Evolutionary conservation across 2,329 filamentous ascomycete genomes (phyloP).

Genomic region (Colletotrichum abscissum): DNA sequence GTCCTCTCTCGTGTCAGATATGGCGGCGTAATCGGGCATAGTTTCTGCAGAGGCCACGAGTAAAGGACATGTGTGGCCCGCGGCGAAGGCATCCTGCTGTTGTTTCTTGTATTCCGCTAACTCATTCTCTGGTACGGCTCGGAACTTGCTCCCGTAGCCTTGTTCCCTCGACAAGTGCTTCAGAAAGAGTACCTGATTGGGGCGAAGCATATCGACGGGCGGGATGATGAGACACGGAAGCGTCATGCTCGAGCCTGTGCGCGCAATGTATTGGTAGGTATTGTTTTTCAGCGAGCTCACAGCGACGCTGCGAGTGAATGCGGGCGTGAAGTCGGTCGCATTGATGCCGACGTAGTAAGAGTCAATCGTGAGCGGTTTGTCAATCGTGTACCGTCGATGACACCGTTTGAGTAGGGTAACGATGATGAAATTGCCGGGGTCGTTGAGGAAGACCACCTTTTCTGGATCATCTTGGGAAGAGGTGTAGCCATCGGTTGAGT

Average conservation of each 20-base stretch:
- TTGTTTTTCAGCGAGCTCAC: background rate
- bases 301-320: background rate
- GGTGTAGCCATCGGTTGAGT: background rate
- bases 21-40: background rate
- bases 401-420: background rate
- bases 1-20: background rate
- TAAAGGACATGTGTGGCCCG: background rate
- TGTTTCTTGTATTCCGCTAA: background rate
- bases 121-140: background rate
- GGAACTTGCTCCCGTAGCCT: background rate
- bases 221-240: background rate
- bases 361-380: background rate
- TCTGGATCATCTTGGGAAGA: background rate
- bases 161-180: background rate
- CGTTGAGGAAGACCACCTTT: background rate
- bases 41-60: background rate
- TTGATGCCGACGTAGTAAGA: background rate
- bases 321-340: background rate
- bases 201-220: slow-evolving; percentile 10
- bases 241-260: background rate
- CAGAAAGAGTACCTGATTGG: background rate
- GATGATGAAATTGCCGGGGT: background rate
- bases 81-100: background rate
- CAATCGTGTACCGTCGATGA: background rate
- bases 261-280: background rate